Evolutionary conservation across 176 grass and related monocot species (phyloP), one percentile per base, ranked within the genome.

Genomic region (Oryza meyeriana): DNA sequence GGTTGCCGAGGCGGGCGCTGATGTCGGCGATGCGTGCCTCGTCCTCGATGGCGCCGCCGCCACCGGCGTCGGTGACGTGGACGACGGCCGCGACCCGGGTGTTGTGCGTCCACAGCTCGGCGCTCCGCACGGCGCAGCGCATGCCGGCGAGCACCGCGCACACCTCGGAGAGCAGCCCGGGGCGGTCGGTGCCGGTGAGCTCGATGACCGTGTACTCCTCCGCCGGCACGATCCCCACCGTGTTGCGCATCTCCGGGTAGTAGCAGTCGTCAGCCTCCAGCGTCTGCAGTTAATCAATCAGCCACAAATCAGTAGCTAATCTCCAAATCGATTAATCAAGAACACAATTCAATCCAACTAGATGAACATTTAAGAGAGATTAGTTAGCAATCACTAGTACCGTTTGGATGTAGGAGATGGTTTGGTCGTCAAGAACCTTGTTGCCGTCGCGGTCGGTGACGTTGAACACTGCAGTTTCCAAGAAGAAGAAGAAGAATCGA

Each of bases 71-170:
- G 2, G 85, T 90, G 77, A 94, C 76, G 32, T 87, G 87, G 2
- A 94, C 89, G 26, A 97, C 92, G 42, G 94, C 89, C 0, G 94
- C 94, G 22, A 90, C 88, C 47, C 85, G 89, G 6, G 85, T 85
- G 75, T 94, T 97, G 89, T 97, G 94, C 38, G 94, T 97, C 94
- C 94, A 97, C 12, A 97, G 72, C 77, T 94, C 89, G 14, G 92
- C 92, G 79, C 81, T 90, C 22, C 29, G 75, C 27, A 97, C 90
- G 8, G 85, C 89, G 57, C 85, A 97, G 28, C 79, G 77, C 71
- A 81, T 68, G 57, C 65, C 68, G 18, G 83, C 33, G 25, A 97
- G 92, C 72, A 97, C 94, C 2, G 90, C 92, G 76, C 89, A 94
- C 31, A 97, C 90, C 69, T 97, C 94, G 0, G 94, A 97, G 7